Evolutionary conservation across 1,284 basidiomycete genomes (phyloP).

Genomic region (Chalciporus sp.): DNA sequence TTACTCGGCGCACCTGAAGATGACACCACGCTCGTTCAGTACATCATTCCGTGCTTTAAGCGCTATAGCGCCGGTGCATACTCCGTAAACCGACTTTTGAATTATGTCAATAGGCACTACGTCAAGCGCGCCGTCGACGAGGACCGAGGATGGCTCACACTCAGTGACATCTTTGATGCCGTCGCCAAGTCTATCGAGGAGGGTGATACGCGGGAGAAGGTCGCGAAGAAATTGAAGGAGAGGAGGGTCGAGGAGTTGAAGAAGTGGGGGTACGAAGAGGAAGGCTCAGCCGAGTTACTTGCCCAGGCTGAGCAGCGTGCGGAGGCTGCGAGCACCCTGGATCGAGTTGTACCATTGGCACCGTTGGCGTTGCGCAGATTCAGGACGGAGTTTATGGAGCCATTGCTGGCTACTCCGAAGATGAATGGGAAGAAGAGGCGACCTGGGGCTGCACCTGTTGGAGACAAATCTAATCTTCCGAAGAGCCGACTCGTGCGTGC

Average conservation of each 20-base stretch:
- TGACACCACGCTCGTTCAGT: conserved; percentile 65
- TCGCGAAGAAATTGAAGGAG: conserved; percentile 58
- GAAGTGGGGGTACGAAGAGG: conserved; percentile 68
- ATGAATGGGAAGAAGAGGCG: conserved; percentile 55
- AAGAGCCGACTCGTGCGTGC: conserved; percentile 68
- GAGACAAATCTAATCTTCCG: conserved; percentile 45
- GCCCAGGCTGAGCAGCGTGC: conserved; percentile 65
- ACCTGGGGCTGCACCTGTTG: conserved; percentile 25
- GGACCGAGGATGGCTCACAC: conserved; percentile 73
- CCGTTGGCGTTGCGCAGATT: conserved; percentile 70
- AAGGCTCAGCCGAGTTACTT: conserved; percentile 48
- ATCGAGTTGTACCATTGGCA: conserved; percentile 63
- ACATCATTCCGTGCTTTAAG: conserved; percentile 68
- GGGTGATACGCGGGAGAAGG: conserved; percentile 57
- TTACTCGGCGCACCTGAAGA: conserved; percentile 64
- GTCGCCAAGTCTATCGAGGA: conserved; percentile 55
- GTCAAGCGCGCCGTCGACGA: conserved; percentile 76
- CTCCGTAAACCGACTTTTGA: conserved; percentile 68
- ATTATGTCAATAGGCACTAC: conserved; percentile 78
- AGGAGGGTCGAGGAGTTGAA: conserved; percentile 60
- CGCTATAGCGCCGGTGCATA: conserved; percentile 67
- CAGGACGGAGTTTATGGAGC: conserved; percentile 69
- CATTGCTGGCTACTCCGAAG: conserved; percentile 66
- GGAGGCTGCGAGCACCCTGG: conserved; percentile 67
- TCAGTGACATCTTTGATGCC: conserved; percentile 66